Base-by-base conservation (phyloP, 2,329 filamentous ascomycete species). In the Colletotrichum ledebouriae region DNA sequence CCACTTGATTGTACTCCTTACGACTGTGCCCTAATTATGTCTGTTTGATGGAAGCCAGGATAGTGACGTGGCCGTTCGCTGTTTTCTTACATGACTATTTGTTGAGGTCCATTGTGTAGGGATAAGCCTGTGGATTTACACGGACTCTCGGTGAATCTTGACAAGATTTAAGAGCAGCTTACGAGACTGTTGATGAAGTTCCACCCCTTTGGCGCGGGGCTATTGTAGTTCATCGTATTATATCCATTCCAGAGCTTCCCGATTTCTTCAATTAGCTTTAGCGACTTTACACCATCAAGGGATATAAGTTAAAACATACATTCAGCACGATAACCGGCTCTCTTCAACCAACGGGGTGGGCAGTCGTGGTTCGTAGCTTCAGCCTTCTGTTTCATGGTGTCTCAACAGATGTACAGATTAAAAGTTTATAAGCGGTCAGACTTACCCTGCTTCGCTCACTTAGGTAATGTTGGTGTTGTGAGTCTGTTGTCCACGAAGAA, bases 161-260 rank as follows among this genome's bases (percentile, higher is more conserved):
- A 29, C 7, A 2, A 29, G 29, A 29, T 29, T 29, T 1, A 1
- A 9, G 29, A 29, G 7, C 6, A 59, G 11, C 71, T 17, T 34
- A 72, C 70, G 39, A 75, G 46, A 7, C 70, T 57, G 49, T 76
- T 72, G 25, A 70, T 70, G 20, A 72, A 67, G 52, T 72, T 69
- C 74, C 73, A 76, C 1, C 75, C 75, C 50, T 77, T 76, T 0
- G 74, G 73, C 7, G 64, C 62, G 9, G 67, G 59, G n/a, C 82
- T 70, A 66, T 82, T 70, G 66, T 83, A 84, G 63, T 82, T 84
- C 0, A 75, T 70, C 1, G 81, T 66, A 2, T 75, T 80, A 71
- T 83, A 81, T 1, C 78, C 74, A 59, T 84, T 84, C 73, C 82
- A 80, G 25, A 84, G 75, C 67, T 84, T 84, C 3, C 82, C 52